A percentile compares a stretch with the other conserved stretches of the same genome.
Conservation (phyloP, 2,329 filamentous ascomycete genomes). For the Amesomyces nigricolor region DNA sequence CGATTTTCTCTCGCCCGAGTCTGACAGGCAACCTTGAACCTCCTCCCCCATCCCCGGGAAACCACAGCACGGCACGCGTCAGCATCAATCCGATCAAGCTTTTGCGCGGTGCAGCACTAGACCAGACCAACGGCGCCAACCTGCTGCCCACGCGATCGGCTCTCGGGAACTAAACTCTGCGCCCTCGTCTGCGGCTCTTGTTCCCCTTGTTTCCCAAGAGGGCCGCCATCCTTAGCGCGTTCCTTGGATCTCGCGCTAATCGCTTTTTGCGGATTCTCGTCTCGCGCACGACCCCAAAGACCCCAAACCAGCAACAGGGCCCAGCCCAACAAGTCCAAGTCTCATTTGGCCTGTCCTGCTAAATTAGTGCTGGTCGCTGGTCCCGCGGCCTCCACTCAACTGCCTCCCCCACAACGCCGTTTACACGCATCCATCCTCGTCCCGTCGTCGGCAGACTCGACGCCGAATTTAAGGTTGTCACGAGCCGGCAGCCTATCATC, state of each 20-base stretch:
- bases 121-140: not conserved
- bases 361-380: slow-evolving; percentile 14
- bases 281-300: slow-evolving; percentile 4
- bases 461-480: not conserved
- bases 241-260: slow-evolving; percentile 19
- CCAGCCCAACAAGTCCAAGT: slow-evolving; percentile 9
- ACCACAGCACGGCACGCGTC: not conserved
- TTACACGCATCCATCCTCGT: slow-evolving; percentile 7
- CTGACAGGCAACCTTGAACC: no score
- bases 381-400: not conserved
- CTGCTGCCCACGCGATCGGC: slow-evolving; percentile 3
- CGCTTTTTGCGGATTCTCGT: slow-evolving; percentile 6
- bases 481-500: not conserved
- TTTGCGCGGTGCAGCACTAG: not conserved
- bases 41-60: not conserved
- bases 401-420: slow-evolving; percentile 10
- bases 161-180: slow-evolving; percentile 15
- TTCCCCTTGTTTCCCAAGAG: slow-evolving; percentile 7
- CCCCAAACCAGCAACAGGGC: slow-evolving; percentile 1
- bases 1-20: slow-evolving; percentile 23
- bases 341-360: slow-evolving; percentile 18
- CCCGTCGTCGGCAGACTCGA: slow-evolving; percentile 9
- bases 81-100: not conserved
- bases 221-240: slow-evolving; percentile 9
- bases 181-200: slow-evolving; percentile 15